Conservation (phyloP, 106 monocot genomes). For the Allium cepa region DNA sequence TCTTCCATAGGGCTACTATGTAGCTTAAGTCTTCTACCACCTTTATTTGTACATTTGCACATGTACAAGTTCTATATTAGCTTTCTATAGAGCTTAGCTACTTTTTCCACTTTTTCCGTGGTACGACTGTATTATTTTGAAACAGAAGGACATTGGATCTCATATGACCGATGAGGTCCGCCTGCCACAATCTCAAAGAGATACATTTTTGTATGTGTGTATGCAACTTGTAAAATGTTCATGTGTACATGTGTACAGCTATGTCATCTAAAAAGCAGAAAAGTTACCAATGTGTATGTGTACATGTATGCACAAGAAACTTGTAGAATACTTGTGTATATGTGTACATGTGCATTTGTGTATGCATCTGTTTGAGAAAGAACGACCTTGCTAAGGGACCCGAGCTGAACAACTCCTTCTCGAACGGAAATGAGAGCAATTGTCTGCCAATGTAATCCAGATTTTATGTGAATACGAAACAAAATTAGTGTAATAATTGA, state of each 20-base stretch:
- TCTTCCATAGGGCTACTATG: constrained; percentile 71
- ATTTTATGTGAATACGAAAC: not conserved
- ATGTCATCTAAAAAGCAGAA: not conserved
- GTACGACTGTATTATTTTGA: too few relatives aligned
- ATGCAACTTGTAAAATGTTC: not conserved
- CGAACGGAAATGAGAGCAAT: constrained; percentile 91
- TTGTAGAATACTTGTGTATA: not conserved
- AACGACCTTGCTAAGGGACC: constrained; percentile 76
- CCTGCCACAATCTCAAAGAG: too few relatives aligned
- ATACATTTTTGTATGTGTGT: too few relatives aligned
- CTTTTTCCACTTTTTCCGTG: too few relatives aligned
- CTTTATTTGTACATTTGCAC: constrained; percentile 25
- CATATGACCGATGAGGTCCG: too few relatives aligned
- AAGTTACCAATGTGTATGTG: not conserved
- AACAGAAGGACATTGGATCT: too few relatives aligned
- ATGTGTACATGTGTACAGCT: not conserved
- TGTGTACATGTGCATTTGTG: constrained; percentile 1
- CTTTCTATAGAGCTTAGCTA: too few relatives aligned
- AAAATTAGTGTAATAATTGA: not conserved
- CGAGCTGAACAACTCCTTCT: constrained; percentile 96
- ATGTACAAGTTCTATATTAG: too few relatives aligned
- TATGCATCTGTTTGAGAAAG: constrained; percentile 9
- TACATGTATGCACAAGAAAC: not conserved
- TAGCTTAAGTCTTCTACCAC: constrained; percentile 82
- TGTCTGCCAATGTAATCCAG: constrained; percentile 41